These are phyloP conservation scores for Trichoderma orchidacearum DNA, from an alignment of 495 filamentous ascomycete genomes.

Conservation along the genomic window DNA sequence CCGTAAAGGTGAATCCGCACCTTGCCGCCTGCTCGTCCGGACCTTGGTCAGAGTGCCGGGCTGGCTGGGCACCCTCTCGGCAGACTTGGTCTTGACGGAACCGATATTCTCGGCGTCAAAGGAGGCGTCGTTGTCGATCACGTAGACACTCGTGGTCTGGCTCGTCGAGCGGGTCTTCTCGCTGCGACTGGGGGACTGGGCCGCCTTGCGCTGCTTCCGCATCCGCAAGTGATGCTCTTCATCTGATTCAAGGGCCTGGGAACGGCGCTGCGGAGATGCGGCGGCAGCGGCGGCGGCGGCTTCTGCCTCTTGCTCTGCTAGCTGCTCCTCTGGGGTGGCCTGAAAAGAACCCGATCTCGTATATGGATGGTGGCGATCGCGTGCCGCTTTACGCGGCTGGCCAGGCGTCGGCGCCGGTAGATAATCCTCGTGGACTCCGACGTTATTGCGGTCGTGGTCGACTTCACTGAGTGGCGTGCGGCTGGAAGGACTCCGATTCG, in stretches of 20 bases:
- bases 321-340: slow-evolving; percentile 23
- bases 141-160: slow-evolving; percentile 45
- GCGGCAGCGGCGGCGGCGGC: slow-evolving; percentile 8
- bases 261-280: slow-evolving; percentile 31
- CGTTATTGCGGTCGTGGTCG: slow-evolving; percentile 57
- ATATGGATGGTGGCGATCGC: slow-evolving; percentile 41
- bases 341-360: slow-evolving; percentile 20
- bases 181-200: slow-evolving; percentile 21
- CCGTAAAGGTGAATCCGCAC: slow-evolving; percentile 36
- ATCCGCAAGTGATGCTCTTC: slow-evolving; percentile 65
- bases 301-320: slow-evolving; percentile 20
- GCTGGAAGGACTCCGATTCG: slow-evolving; percentile 58
- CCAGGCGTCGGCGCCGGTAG: slow-evolving; percentile 91
- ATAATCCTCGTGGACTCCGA: slow-evolving; percentile 57
- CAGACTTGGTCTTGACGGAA: slow-evolving; percentile 47
- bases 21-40: slow-evolving; percentile 49
- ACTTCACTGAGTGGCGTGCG: slow-evolving; percentile 83
- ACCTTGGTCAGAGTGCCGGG: slow-evolving; percentile 62
- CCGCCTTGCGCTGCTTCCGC: slow-evolving; percentile 46
- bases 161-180: slow-evolving; percentile 32
- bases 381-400: slow-evolving; percentile 79
- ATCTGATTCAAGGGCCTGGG: slow-evolving; percentile 54
- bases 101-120: slow-evolving; percentile 41
- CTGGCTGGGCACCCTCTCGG: slow-evolving; percentile 43
- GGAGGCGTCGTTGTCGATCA: slow-evolving; percentile 41